Conservation (phyloP, 306 rosid species). For the Prinsepia uniflora region DNA sequence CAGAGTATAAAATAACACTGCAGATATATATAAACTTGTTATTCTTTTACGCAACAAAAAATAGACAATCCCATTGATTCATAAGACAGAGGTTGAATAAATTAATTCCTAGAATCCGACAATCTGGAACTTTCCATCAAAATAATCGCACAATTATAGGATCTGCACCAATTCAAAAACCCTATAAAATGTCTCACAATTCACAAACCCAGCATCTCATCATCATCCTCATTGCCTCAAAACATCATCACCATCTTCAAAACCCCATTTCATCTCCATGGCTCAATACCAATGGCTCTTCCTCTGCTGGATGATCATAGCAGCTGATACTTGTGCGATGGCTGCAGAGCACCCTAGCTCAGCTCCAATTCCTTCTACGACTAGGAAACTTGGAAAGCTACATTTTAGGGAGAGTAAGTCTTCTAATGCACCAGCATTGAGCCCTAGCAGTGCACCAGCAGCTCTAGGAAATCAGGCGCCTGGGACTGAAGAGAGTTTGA, state of each 20-base stretch:
- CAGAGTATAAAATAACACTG: too few relatives aligned
- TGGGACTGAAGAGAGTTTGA: slow-evolving; percentile 18
- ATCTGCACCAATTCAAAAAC: slow-evolving; percentile 26
- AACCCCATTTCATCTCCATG: slow-evolving; percentile 35
- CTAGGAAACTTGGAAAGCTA: slow-evolving; percentile 64
- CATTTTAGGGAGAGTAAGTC: slow-evolving; percentile 13
- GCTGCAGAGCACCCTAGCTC: slow-evolving; percentile 27
- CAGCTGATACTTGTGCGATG: slow-evolving; percentile 31
- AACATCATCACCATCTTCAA: slow-evolving; percentile 13
- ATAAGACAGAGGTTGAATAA: slow-evolving; percentile 9
- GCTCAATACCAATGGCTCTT: slow-evolving; percentile 26
- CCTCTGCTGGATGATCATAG: slow-evolving; percentile 41
- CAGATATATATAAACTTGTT: too few relatives aligned
- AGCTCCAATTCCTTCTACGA: slow-evolving; percentile 8
- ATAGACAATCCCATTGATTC: slow-evolving; percentile 42
- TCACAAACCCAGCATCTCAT: slow-evolving; percentile 5
- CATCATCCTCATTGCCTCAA: slow-evolving; percentile 18
- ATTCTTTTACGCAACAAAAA: too few relatives aligned
- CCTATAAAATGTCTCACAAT: too few relatives aligned
- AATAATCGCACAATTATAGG: slow-evolving; percentile 32
- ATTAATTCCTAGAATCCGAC: slow-evolving; percentile 29
- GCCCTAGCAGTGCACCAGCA: slow-evolving; percentile 37
- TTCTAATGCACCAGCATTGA: slow-evolving; percentile 24
- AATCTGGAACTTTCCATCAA: slow-evolving; percentile 45
- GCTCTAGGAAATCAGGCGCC: slow-evolving; percentile 19